phyloP scores from a whole-genome alignment of 345 rosid species.

The Physaria fendleri region DNA sequence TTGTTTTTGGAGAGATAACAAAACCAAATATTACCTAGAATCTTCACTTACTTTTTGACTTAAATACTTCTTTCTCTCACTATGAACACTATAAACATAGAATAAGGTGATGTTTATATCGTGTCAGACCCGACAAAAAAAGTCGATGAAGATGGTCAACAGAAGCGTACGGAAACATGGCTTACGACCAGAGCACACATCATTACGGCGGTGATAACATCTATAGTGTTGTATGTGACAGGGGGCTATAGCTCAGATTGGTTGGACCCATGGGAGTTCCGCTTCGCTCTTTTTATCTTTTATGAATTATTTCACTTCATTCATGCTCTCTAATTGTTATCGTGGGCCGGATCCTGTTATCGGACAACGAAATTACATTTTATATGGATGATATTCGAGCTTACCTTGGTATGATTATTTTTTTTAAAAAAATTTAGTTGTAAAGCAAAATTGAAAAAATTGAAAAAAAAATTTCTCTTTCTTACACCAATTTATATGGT shows the following conservation, averaged over 20 bases:
- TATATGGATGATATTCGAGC: constrained; percentile 83
- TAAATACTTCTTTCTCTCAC: too few relatives aligned
- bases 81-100: constrained; percentile 28
- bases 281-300: constrained; percentile 57
- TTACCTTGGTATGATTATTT: constrained; percentile 44
- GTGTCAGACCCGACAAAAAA: constrained; percentile 16
- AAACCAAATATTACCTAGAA: too few relatives aligned
- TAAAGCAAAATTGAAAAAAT: not conserved
- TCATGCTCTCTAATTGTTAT: constrained; percentile 73
- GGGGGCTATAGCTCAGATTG: constrained; percentile 92
- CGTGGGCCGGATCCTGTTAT: constrained; percentile 70
- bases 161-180: constrained; percentile 65
- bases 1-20: too few relatives aligned
- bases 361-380: constrained; percentile 76
- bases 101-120: constrained; percentile 6
- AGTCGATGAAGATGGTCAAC: constrained; percentile 28
- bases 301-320: constrained; percentile 68
- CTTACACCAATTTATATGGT: not conserved
- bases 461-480: not conserved
- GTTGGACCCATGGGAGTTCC: constrained; percentile 67
- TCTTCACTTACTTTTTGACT: too few relatives aligned
- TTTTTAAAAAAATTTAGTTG: not conserved
- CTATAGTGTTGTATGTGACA: constrained; percentile 78
- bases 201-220: constrained; percentile 90
- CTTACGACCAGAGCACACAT: constrained; percentile 84